Base-by-base conservation (phyloP, 2,329 filamentous ascomycete genomes). In the Ascosphaera acerosa region DNA sequence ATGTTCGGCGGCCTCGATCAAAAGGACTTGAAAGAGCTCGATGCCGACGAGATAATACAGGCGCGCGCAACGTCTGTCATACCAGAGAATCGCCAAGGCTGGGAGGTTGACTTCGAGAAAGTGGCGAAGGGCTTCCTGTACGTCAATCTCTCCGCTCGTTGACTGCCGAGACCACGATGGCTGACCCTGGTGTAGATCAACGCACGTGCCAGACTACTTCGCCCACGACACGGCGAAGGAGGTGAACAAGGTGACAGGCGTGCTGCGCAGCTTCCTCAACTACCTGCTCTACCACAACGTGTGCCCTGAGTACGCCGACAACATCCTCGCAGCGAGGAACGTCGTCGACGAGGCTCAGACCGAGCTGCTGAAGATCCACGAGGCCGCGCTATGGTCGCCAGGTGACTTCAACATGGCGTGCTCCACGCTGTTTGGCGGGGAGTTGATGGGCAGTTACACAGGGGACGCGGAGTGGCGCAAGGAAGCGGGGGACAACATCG, bases 271-370 rank as follows among this genome's bases (percentile, higher is more conserved):
- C 45, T 94, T 94, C 45, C 66, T 91, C 38, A 76, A 78, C 39
- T 97, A 92, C 40, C 58, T 94, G 1, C 58, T 82, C 6, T 66
- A 75, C 36, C 82, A 94, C 44, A 65, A 76, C 22, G 84, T 89
- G 10, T 91, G 81, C 43, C 73, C 76, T 0, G 87, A 94, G 47
- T 76, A 82, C 44, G 57, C 51, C 0, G 55, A 61, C 1, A 65
- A 84, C 38, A 59, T 94, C 35, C 52, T 64, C 10, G 55, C 60
- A 0, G 80, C 82, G 0, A 57, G 73, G 5, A 47, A 48, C 1
- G 47, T 84, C 17, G 90, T 80, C 42, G 61, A 69, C 14, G 44
- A 58, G 10, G 78, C 76, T 1, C 59, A 66, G 3, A 43, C 54
- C 2, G 78, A 94, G 49, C 58, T 87, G 20, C 64, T 64, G 37